These are phyloP conservation scores for Cercospora sp. DNA, from an alignment of 2,329 filamentous ascomycete species.

Conservation along the genomic window DNA sequence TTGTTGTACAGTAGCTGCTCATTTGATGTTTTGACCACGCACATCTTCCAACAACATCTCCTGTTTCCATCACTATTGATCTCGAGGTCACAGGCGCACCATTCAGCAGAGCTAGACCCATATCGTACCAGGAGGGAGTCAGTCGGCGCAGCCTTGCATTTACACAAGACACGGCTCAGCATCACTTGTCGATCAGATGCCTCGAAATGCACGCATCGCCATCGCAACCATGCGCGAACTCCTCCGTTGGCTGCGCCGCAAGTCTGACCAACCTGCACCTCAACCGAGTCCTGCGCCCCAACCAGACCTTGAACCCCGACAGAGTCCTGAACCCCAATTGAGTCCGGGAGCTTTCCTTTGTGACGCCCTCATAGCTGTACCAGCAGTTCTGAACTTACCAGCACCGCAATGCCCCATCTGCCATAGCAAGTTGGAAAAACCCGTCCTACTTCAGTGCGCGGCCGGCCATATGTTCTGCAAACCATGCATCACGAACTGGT, in stretches of 20 bases:
- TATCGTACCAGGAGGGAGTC: no score
- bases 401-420: background rate
- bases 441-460: background rate
- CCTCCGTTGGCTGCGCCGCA: no score
- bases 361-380: background rate
- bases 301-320: no score
- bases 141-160: no score
- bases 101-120: no score
- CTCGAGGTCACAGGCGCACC: background rate
- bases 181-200: no score
- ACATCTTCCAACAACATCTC: background rate
- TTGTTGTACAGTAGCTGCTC: background rate
- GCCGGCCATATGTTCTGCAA: background rate
- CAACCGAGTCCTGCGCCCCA: no score
- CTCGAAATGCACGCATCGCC: no score
- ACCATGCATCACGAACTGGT: background rate
- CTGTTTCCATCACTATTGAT: background rate
- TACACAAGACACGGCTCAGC: no score
- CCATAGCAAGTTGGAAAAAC: background rate
- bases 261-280: no score
- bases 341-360: background rate
- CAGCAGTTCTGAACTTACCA: background rate
- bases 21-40: background rate
- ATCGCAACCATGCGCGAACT: no score
- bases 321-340: no score